Evolutionary conservation across 2,329 filamentous ascomycete species (phyloP).

Genomic region (Xylariaceae sp.): DNA sequence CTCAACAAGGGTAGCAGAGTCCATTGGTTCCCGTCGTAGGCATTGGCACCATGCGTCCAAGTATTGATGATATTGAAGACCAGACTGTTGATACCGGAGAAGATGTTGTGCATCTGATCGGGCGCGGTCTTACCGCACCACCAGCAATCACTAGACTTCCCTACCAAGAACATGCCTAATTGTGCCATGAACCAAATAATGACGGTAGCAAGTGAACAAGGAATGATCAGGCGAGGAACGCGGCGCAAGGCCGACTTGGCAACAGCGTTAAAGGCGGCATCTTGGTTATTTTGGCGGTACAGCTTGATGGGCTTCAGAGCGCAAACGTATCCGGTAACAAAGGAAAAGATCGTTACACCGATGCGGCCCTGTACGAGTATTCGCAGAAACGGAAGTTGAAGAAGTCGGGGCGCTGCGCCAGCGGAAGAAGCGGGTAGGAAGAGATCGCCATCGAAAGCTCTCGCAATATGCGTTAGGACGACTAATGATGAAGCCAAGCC

Average conservation of each 20-base stretch:
- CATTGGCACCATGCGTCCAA: slow-evolving; percentile 46
- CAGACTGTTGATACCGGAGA: slow-evolving; percentile 39
- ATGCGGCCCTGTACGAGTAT: slow-evolving; percentile 56
- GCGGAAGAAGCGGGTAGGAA: slow-evolving; percentile 42
- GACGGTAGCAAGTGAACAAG: slow-evolving; percentile 48
- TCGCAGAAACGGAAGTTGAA: slow-evolving; percentile 55
- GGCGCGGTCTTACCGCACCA: slow-evolving; percentile 51
- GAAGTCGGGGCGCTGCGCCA: slow-evolving; percentile 40
- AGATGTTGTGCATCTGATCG: slow-evolving; percentile 33
- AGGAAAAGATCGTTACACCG: slow-evolving; percentile 61
- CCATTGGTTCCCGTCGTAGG: slow-evolving; percentile 55
- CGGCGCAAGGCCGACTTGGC: slow-evolving; percentile 54
- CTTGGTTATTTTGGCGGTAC: slow-evolving; percentile 47
- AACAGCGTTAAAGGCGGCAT: slow-evolving; percentile 48
- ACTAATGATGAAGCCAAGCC: slow-evolving; percentile 50
- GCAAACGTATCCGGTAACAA: slow-evolving; percentile 61
- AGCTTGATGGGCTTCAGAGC: slow-evolving; percentile 55
- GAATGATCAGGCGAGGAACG: slow-evolving; percentile 52
- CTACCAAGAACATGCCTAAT: slow-evolving; percentile 51
- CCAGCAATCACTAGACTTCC: slow-evolving; percentile 52
- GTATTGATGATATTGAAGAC: slow-evolving; percentile 42
- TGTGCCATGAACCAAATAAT: slow-evolving; percentile 50
- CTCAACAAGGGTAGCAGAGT: slow-evolving; percentile 50
- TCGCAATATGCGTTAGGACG: slow-evolving; percentile 48
- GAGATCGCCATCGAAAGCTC: slow-evolving; percentile 46